Evolutionary conservation across 2,329 filamentous ascomycete species (phyloP), one percentile per base, ranked within the genome.

Genomic region (Trichoderma simmonsii): DNA sequence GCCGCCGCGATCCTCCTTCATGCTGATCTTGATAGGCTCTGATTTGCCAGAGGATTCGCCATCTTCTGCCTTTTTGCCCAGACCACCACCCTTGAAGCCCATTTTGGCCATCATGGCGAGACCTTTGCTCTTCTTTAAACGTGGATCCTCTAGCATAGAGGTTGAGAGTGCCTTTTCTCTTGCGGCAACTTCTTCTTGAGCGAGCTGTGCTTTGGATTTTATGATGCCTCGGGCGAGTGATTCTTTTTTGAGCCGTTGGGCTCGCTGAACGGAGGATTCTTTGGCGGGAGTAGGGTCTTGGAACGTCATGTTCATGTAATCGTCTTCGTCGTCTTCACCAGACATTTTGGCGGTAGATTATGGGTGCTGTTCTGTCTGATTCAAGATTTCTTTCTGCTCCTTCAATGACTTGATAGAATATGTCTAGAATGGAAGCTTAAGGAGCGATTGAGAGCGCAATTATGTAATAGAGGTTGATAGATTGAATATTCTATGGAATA

Each of bases 241-340:
- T 82, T 94, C 88, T 77, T 86, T 86, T 76, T 86, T 85, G 32
- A 87, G 82, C 8, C 86, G 85, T 74, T 84, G 81, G 7, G 85
- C 83, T n/a, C 87, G 84, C 77, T 89, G 86, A 15, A 89, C 78
- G 1, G 86, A 89, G 1, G 85, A 86, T 76, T 88, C 86, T 75
- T 77, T 80, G 83, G 83, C 81, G 83, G 88, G 79, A 80, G 85
- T 77, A 82, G 87, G 79, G 32, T 97, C 93, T 21, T 89, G 86
- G 79, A 99, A 95, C 15, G 91, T 87, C 95, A 99, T 98, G 77
- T 91, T 94, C 92, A 99, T 97, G 86, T 99, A 98, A 82, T 99
- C 96, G 75, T 98, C 94, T 74, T 94, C 93, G 24, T 94, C 93
- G 7, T 93, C 92, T 3, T 67, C 39, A 8, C 28, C 62, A 15